A percentile compares a stretch with the other conserved stretches of the same genome.
phyloP scores from a whole-genome alignment of 176 grass and related monocot species.

The Oryza brachyantha region DNA sequence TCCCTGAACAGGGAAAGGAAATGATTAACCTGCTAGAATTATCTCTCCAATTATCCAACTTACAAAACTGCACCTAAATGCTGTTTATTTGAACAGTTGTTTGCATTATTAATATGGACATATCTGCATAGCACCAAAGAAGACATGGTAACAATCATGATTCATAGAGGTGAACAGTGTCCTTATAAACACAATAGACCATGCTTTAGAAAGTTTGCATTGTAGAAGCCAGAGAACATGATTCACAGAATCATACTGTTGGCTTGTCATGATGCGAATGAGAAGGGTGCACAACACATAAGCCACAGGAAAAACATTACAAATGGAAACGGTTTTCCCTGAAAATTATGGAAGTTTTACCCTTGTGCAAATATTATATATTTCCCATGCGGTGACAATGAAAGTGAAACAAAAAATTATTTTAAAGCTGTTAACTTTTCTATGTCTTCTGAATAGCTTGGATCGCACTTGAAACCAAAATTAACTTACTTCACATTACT shows the following conservation, averaged over 20 bases:
- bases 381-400: background rate
- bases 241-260: conserved; percentile 1
- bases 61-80: conserved; percentile 25
- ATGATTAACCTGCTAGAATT: conserved; percentile 27
- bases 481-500: background rate
- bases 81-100: background rate
- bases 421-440: background rate
- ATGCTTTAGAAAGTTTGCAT: background rate
- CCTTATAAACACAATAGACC: background rate
- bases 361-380: background rate
- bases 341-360: background rate
- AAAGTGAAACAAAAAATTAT: conserved; percentile 11
- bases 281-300: background rate
- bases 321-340: background rate
- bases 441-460: background rate
- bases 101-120: background rate
- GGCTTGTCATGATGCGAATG: background rate
- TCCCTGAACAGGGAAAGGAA: conserved; percentile 48
- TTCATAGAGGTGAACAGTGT: conserved; percentile 13
- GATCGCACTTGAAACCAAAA: background rate
- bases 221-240: background rate
- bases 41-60: background rate
- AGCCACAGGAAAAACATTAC: conserved; percentile 14
- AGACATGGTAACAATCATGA: conserved; percentile 12
- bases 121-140: conserved; percentile 10